Evolutionary conservation across 83 land plant genomes (phyloP), one percentile per base, ranked within the genome.

Genomic region (Picea mariana): DNA sequence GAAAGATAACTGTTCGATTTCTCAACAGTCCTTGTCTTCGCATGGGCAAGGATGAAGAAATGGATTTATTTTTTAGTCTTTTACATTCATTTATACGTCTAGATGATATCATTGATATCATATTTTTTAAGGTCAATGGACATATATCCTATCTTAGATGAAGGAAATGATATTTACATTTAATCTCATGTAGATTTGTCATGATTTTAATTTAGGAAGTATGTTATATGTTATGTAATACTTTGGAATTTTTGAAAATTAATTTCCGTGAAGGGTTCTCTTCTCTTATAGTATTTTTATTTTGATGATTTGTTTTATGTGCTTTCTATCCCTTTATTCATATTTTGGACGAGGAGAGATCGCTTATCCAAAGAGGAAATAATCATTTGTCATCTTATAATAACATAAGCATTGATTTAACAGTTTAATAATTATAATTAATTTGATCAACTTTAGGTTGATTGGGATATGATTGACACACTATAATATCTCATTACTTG

Each of bases 1-100:
- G 31, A 77, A 83, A 65, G 91, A 75, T 80, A 67, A 9, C n/a
- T 31, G 5, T 71, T 6, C 47, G 47, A 17, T 34, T 71, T 71
- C 18, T 31, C 31, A 27, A 27, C 1, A 27, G 31, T 27, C 31
- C 31, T 27, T 27, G 40, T 5, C 40, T 12, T 13, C 1, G 13
- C 31, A 13, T 4, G 18, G 27, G 17, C 72, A 68, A 68, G 42
- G 72, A 16, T 27, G 34, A 68, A 68, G 0, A 27, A 16, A 27
- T 31, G 40, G 44, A 18, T 69, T 69, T 6, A 8, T 68, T 68
- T 34, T 34, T 31, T 34, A 42, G 58, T 52, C 18, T 15, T 68
- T 31, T 31, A 68, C 40, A 34, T 68, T 68, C 38, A 40, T 34
- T 17, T 34, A 23, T 68, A 15, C 16, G 16, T 16, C 17, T 68